Percentiles rank a stretch among this genome's conserved stretches.
Evolutionary conservation across 2,329 filamentous ascomycete species (phyloP).

Genomic region (Akanthomyces dipterigenus): DNA sequence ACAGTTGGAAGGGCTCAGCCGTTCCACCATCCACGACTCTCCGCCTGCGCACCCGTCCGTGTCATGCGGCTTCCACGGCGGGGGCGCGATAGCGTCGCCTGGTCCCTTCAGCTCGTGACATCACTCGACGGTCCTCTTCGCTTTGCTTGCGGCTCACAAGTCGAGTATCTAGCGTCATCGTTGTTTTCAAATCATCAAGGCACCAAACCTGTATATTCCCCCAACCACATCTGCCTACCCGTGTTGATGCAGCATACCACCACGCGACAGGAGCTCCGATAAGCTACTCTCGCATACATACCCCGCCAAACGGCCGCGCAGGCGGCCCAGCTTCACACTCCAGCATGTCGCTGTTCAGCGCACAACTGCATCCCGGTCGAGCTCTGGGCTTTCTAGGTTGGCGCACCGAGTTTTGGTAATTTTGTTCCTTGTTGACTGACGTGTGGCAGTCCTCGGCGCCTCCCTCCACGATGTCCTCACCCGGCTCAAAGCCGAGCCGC

Average conservation of each 20-base stretch:
- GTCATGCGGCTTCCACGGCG: background rate
- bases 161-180: background rate
- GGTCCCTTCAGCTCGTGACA: slow-evolving; percentile 5
- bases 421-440: background rate
- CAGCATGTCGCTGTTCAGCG: slow-evolving; percentile 44
- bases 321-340: background rate
- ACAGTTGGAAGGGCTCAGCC: background rate
- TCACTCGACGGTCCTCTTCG: background rate
- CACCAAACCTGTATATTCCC: background rate
- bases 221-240: background rate
- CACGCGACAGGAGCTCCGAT: background rate
- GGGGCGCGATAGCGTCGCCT: background rate
- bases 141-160: background rate
- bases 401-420: background rate
- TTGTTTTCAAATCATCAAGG: background rate
- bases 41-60: background rate
- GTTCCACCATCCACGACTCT: background rate
- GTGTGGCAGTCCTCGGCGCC: slow-evolving; percentile 66
- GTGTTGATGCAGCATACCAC: background rate
- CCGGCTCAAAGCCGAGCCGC: slow-evolving; percentile 79
- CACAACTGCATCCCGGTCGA: slow-evolving; percentile 60
- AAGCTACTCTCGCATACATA: background rate
- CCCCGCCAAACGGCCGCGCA: slow-evolving; percentile 6
- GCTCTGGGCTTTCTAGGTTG: slow-evolving; percentile 55
- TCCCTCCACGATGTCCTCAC: slow-evolving; percentile 87